A percentile compares a stretch with the other conserved stretches of the same genome.
These are phyloP conservation scores for Chytriomyces sp. DNA, from an alignment of 192 early-diverging fungal genomes.

Conservation along the genomic window DNA sequence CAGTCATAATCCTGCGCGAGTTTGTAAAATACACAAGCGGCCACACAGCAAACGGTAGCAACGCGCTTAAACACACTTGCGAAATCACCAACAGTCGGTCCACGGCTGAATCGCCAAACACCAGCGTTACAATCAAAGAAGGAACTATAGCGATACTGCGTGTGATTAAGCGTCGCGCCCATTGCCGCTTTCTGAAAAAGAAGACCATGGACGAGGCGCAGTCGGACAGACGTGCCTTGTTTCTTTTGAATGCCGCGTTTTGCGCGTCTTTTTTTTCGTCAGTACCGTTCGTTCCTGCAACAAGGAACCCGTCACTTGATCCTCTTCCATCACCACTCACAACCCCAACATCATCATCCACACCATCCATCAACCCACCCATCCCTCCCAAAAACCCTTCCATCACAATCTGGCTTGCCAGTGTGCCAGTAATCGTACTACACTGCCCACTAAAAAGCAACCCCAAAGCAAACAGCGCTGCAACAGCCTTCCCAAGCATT, in stretches of 20 bases:
- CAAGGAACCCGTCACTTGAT: not conserved
- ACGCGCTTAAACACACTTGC: constrained; percentile 74
- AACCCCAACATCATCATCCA: not conserved
- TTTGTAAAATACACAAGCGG: constrained; percentile 77
- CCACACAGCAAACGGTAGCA: constrained; percentile 70
- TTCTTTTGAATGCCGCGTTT: constrained; percentile 33
- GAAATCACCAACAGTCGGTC: constrained; percentile 61
- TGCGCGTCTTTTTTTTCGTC: not conserved
- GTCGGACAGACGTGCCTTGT: no score
- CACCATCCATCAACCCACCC: constrained; percentile 10
- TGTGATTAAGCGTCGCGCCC: constrained; percentile 68
- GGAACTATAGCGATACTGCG: constrained; percentile 67
- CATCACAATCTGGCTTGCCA: constrained; percentile 78
- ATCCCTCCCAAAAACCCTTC: constrained; percentile 67
- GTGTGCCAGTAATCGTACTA: constrained; percentile 72
- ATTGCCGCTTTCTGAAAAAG: constrained; percentile 34
- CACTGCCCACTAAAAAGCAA: constrained; percentile 71
- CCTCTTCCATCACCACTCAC: no score
- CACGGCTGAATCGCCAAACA: constrained; percentile 59
- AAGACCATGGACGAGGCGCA: constrained; percentile 17
- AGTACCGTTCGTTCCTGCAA: not conserved
- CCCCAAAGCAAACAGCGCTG: constrained; percentile 69
- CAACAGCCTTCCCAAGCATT: constrained; percentile 42
- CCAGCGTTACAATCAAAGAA: constrained; percentile 61
- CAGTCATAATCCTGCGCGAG: constrained; percentile 42